Evolutionary conservation across 208 protist species (phyloP).

Genomic region (Phytomonas francai): DNA sequence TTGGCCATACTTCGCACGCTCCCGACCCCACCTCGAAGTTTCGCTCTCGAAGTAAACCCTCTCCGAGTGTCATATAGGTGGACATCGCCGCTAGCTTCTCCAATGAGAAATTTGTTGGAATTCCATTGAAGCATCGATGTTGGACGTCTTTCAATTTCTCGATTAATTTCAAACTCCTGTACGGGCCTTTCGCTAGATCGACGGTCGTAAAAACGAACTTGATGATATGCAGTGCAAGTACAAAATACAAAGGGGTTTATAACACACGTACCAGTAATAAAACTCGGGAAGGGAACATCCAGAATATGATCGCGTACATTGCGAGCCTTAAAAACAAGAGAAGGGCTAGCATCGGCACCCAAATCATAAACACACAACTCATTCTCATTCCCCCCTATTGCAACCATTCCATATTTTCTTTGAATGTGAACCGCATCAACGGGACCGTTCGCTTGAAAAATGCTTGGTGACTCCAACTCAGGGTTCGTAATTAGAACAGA

Average conservation of each 20-base stretch:
- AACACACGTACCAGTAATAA: conserved; percentile 60
- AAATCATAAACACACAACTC: conserved; percentile 69
- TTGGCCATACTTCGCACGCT: conserved; percentile 77
- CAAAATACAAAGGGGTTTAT: conserved; percentile 79
- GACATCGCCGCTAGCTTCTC: conserved; percentile 74
- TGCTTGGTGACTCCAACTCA: conserved; percentile 15
- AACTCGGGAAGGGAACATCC: conserved; percentile 65
- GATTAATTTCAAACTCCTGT: conserved; percentile 74
- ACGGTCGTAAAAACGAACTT: conserved; percentile 79
- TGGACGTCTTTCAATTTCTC: conserved; percentile 70
- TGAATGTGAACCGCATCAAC: conserved; percentile 73
- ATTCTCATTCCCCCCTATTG: conserved; percentile 67
- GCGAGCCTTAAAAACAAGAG: conserved; percentile 47
- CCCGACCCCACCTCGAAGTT: conserved; percentile 75
- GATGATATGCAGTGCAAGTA: conserved; percentile 65
- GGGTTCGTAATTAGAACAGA: conserved; percentile 30
- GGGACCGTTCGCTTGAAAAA: conserved; percentile 35
- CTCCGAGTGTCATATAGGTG: conserved; percentile 80
- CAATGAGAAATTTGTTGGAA: conserved; percentile 81
- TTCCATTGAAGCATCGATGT: conserved; percentile 81
- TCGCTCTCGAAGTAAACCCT: conserved; percentile 75
- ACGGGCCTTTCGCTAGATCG: conserved; percentile 62
- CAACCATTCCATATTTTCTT: conserved; percentile 65
- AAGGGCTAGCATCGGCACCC: conserved; percentile 21
- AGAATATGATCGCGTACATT: conserved; percentile 72